Evolutionary conservation across 805 yeast genomes (phyloP), one percentile per base, ranked within the genome.

Genomic region (Cyberlindnera saturnus): DNA sequence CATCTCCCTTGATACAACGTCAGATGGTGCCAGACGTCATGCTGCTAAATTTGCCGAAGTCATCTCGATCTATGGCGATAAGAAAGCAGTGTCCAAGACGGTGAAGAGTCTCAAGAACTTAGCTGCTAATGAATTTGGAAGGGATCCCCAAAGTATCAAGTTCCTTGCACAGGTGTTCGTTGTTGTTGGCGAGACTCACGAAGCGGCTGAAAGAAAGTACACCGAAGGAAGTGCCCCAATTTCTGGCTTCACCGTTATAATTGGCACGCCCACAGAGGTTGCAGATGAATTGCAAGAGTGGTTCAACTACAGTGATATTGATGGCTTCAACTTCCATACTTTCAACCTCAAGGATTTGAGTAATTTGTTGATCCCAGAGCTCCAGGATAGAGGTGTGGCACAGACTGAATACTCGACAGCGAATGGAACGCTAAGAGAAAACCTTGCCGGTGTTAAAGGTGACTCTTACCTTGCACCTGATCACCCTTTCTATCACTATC

Each of bases 1-100:
- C 32, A 55, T 68, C 32, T 73, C 70, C 47, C 70, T 73, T 1
- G 74, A 74, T 3, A 57, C 66, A 32, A 65, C 72, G 6, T 49
- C 59, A 5, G 58, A 56, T 10, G 71, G 73, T 9, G 29, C 43
- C 7, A 61, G 60, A 38, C 63, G 61, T 5, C 64, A 66, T 49
- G 74, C 73, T 7, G 73, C 75, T 14, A 61, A 63, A 41, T 62
- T 63, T 51, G 73, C 73, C 3, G 74, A 69, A 45, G 61, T 59
- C 3, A 64, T 67, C 6, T 67, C 66, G 41, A 52, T 67, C n/a
- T 55, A 15, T 15, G 38, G 64, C 60, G 17, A 67, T 63, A 45
- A 54, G 65, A 18, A 18, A 11, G 14, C n/a, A 18, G 39, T 42
- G 23, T 19, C 19, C 9, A 33, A 26, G 10, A 52, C 61, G 19